Evolutionary conservation across 2,329 filamentous ascomycete species (phyloP).

Genomic region (Ophiostoma sp.): DNA sequence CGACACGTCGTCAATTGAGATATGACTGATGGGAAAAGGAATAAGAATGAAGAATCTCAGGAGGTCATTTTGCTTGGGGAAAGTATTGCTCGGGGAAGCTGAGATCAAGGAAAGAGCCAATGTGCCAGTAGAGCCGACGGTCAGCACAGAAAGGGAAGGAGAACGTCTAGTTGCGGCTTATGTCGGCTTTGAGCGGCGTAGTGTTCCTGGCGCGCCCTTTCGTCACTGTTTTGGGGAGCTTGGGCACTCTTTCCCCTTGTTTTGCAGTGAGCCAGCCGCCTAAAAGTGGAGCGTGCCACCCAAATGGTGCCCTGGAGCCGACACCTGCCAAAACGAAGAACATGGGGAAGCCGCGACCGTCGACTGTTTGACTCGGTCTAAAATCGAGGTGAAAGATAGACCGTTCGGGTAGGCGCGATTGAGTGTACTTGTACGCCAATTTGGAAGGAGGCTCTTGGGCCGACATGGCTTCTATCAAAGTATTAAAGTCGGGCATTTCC

Average conservation of each 20-base stretch:
- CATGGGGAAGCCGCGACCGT: slow-evolving; percentile 2
- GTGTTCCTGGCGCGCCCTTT: slow-evolving; percentile 5
- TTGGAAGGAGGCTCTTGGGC: neutral
- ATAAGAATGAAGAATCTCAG: neutral
- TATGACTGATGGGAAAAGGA: neutral
- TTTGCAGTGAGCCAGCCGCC: neutral
- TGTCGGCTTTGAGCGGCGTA: slow-evolving; percentile 24
- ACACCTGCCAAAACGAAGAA: neutral
- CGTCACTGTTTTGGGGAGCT: neutral
- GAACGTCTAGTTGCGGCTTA: slow-evolving; percentile 19
- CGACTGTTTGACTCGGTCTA: neutral
- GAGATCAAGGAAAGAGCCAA: neutral
- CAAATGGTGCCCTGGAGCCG: neutral
- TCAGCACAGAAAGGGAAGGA: neutral
- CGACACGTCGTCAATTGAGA: neutral
- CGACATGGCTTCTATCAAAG: neutral
- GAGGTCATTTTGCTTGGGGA: neutral
- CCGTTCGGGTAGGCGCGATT: neutral
- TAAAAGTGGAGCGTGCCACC: slow-evolving; percentile 21
- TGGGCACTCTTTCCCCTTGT: slow-evolving; percentile 6
- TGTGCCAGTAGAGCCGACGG: neutral
- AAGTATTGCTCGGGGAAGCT: neutral
- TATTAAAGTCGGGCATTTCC: neutral
- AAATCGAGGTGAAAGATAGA: neutral
- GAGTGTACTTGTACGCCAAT: neutral